phyloP scores from a whole-genome alignment of 495 filamentous ascomycete genomes.

The Xanthoparmelia taractica region DNA sequence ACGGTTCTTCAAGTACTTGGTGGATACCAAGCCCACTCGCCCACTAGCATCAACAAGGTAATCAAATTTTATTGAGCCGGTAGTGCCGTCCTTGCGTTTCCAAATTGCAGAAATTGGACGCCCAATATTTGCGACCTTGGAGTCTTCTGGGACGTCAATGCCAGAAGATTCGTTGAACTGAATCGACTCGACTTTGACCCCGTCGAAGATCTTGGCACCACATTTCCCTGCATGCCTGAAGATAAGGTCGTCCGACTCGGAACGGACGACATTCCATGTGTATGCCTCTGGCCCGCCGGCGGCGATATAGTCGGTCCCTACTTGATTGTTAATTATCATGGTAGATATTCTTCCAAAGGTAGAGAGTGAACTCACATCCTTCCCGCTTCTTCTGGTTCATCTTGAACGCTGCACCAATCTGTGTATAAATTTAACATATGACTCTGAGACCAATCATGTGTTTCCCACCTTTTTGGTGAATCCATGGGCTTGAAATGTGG shows the following conservation, averaged over 20 bases:
- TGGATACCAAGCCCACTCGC: constrained; percentile 32
- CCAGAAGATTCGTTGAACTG: constrained; percentile 27
- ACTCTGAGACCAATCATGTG: too few relatives aligned
- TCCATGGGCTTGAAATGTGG: constrained; percentile 37
- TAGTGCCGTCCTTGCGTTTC: constrained; percentile 36
- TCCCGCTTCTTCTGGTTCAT: constrained; percentile 34
- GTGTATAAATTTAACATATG: background rate
- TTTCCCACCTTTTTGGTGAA: constrained; percentile 39
- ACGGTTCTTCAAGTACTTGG: constrained; percentile 37
- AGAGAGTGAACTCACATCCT: constrained; percentile 24
- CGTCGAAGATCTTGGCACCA: constrained; percentile 43
- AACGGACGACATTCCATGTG: constrained; percentile 48
- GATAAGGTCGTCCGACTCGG: constrained; percentile 45
- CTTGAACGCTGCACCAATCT: constrained; percentile 43
- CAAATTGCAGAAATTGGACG: constrained; percentile 42
- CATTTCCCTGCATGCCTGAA: constrained; percentile 42
- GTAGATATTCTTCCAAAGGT: background rate
- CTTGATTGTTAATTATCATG: background rate
- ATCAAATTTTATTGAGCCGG: constrained; percentile 34
- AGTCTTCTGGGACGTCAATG: background rate
- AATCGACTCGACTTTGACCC: constrained; percentile 35
- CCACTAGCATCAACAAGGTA: constrained; percentile 37
- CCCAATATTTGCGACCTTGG: constrained; percentile 28
- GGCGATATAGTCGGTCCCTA: constrained; percentile 45
- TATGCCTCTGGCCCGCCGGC: constrained; percentile 36